Percentiles rank a stretch among this genome's conserved stretches.
Conservation (phyloP, 768 basidiomycete species). For the Coprinopsis cinerea region DNA sequence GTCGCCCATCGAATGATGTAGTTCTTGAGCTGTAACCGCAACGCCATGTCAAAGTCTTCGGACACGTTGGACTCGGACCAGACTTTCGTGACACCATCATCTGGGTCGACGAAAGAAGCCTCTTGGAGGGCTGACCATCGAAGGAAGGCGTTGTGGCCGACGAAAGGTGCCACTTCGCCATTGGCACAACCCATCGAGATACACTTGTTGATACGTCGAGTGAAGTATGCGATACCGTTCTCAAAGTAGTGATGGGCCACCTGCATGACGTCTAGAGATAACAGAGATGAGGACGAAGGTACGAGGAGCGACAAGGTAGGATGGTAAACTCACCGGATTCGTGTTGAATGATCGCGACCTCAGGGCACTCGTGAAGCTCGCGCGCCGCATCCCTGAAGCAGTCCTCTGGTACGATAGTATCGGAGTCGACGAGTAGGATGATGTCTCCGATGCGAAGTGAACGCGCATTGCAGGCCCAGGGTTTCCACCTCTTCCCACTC, state of each 20-base stretch:
- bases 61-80: conserved; percentile 83
- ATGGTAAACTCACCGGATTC: conserved; percentile 55
- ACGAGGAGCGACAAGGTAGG: neutral
- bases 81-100: conserved; percentile 61
- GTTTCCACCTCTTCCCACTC: conserved; percentile 53
- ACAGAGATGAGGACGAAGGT: conserved; percentile 4
- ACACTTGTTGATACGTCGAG: conserved; percentile 77
- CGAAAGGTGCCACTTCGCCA: conserved; percentile 78
- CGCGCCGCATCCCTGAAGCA: neutral
- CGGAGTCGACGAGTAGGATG: conserved; percentile 79
- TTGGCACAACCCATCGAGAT: conserved; percentile 79
- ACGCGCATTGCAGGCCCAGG: conserved; percentile 74
- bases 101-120: conserved; percentile 65
- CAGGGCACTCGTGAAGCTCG: neutral
- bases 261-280: conserved; percentile 71
- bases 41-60: conserved; percentile 81
- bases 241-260: conserved; percentile 88
- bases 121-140: conserved; percentile 89
- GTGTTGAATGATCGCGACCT: conserved; percentile 83
- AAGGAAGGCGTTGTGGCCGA: conserved; percentile 85
- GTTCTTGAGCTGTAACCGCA: conserved; percentile 57
- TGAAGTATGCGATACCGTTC: conserved; percentile 86
- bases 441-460: conserved; percentile 73
- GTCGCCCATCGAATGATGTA: conserved; percentile 84
- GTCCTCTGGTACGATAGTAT: conserved; percentile 73